Conservation (phyloP, 176 grass and related monocot genomes). For the Leersia perrieri region DNA sequence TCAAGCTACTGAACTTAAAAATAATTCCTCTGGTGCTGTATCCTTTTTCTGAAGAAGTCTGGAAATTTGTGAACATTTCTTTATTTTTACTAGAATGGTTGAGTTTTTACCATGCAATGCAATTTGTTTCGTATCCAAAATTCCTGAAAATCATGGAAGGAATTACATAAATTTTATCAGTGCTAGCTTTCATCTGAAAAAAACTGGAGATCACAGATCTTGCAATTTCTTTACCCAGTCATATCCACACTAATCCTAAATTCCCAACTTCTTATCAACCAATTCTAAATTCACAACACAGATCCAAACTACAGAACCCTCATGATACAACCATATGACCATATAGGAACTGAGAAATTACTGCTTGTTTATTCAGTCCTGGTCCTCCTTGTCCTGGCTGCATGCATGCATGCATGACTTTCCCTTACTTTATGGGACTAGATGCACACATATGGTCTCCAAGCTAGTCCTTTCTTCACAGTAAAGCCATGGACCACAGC, state of each 20-base stretch:
- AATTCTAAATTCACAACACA: no score
- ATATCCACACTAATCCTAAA: not conserved
- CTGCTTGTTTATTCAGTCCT: constrained; percentile 5
- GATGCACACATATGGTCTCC: not conserved
- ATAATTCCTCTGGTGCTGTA: not conserved
- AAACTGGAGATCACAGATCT: not conserved
- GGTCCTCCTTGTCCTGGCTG: constrained; percentile 1
- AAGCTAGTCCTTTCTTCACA: constrained; percentile 45
- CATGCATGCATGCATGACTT: not conserved
- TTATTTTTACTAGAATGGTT: not conserved
- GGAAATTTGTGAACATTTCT: not conserved
- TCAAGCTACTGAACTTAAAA: not conserved
- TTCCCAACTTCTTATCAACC: no score
- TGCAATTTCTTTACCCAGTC: not conserved
- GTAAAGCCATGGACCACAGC: constrained; percentile 31
- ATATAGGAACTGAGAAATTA: not conserved
- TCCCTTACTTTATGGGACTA: constrained; percentile 22
- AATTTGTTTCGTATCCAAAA: not conserved
- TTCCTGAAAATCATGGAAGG: not conserved
- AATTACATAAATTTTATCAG: not conserved
- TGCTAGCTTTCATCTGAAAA: not conserved
- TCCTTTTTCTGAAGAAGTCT: not conserved
- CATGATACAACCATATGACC: constrained; percentile 25
- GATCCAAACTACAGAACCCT: not conserved
- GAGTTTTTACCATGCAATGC: not conserved